A percentile compares a stretch with the other conserved stretches of the same genome.
phyloP scores from a whole-genome alignment of 495 filamentous ascomycete species.

The Acidomyces sp. region DNA sequence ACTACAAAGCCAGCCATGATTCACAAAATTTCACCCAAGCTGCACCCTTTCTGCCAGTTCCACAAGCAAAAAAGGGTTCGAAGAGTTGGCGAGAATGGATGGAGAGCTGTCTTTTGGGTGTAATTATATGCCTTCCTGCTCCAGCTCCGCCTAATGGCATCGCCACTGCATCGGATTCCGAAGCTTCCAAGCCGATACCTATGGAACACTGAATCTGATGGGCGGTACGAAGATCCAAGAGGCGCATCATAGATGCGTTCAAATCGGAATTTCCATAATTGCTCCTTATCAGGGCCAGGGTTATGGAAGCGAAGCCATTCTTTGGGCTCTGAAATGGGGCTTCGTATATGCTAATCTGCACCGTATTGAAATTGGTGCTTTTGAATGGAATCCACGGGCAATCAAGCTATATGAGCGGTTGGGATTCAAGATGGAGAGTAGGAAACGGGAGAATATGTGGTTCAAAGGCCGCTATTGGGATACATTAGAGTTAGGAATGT shows the following conservation, averaged over 20 bases:
- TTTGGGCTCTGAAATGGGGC: constrained; percentile 36
- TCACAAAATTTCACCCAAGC: background rate
- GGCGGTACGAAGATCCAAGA: background rate
- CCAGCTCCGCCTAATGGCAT: background rate
- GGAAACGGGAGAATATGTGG: constrained; percentile 31
- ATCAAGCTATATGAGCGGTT: constrained; percentile 31
- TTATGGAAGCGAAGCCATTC: constrained; percentile 39
- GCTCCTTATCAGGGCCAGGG: constrained; percentile 30
- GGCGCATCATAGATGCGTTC: constrained; percentile 30
- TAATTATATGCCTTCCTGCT: background rate
- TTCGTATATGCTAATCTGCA: constrained; percentile 35
- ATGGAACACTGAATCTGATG: constrained; percentile 18
- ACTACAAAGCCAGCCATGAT: background rate
- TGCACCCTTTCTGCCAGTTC: background rate
- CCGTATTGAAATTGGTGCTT: constrained; percentile 27
- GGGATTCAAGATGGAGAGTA: constrained; percentile 36
- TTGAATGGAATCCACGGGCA: constrained; percentile 32
- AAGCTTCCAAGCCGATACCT: constrained; percentile 4
- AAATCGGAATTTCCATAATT: constrained; percentile 29
- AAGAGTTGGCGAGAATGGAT: background rate
- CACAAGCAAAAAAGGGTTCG: background rate
- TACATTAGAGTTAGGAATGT: constrained; percentile 28
- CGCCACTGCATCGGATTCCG: too few species aligned
- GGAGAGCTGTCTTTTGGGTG: background rate
- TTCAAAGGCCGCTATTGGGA: constrained; percentile 33